Evolutionary conservation across 139 green algal genomes (phyloP).

Genomic region (Yamagishiella unicocca): DNA sequence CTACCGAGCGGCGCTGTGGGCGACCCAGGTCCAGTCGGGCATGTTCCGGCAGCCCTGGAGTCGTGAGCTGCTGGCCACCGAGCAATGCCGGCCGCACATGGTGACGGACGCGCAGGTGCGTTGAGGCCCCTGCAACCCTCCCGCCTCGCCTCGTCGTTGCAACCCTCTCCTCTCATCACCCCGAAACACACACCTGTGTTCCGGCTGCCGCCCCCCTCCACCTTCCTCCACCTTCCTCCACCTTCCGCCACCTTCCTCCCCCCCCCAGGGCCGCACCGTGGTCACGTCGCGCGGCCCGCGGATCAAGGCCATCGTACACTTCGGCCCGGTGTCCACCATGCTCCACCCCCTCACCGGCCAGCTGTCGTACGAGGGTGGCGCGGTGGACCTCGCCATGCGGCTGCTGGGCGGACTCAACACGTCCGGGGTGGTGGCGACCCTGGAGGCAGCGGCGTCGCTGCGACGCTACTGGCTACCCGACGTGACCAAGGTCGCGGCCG

Average conservation of each 20-base stretch:
- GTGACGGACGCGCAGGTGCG: neutral
- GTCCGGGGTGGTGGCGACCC: constrained; percentile 2
- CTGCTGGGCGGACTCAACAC: neutral
- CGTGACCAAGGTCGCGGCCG: too few relatives aligned
- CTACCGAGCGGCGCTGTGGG: constrained; percentile 32
- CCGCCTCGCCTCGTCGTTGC: too few relatives aligned
- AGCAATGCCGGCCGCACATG: neutral
- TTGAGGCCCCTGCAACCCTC: too few relatives aligned
- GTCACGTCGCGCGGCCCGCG: neutral
- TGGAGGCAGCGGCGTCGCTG: constrained; percentile 20
- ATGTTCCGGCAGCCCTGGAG: constrained; percentile 15
- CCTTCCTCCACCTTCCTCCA: neutral
- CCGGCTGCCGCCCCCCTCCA: too few relatives aligned
- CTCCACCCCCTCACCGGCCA: neutral
- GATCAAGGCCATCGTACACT: constrained; percentile 24
- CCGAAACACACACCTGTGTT: too few relatives aligned
- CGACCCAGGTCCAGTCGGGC: neutral
- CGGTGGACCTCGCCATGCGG: constrained; percentile 16
- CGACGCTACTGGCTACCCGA: neutral
- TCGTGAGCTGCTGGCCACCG: neutral
- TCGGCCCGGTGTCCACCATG: neutral
- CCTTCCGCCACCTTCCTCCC: neutral
- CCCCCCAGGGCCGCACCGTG: neutral
- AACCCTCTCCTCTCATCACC: too few relatives aligned
- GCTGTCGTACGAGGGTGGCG: constrained; percentile 19